Base-by-base conservation (phyloP, 495 filamentous ascomycete species). In the Xylaria bambusicola region DNA sequence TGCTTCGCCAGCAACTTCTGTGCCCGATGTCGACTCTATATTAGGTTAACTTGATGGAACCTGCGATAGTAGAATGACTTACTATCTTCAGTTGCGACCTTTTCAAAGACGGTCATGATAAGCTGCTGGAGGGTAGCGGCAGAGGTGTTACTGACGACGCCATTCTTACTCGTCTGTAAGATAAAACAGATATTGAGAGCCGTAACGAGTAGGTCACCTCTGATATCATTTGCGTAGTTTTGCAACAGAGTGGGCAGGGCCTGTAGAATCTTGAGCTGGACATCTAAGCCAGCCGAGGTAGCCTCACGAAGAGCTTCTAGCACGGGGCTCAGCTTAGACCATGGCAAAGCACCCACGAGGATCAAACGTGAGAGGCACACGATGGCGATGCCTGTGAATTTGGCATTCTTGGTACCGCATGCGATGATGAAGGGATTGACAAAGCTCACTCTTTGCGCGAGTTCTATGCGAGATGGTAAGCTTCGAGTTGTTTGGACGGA, bases 201-300 rank as follows among this genome's bases (percentile, higher is more conserved):
- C 24, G 82, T 89, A 31, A 87, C 88, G 36, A 98, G 80, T 15
- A 97, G 80, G 50, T 93, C 88, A 2, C 89, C 91, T 51, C 86
- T 85, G 26, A 98, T 73, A 42, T 93, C 88, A 56, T 83, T 82
- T 0, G 90, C 86, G 75, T 97, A 98, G 70, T 94, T 94, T 62
- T 97, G 92, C 7, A 97, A 75, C 36, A 98, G 68, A 1, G 92
- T 88, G n/a, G 95, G 94, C 29, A 98, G 76, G 0, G 92, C 90
- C 70, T 98, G 94, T 17, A 98, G 78, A 27, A 98, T 95, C 74
- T 97, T 98, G 50, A 98, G 83, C 66, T 98, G 94, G 2, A 97
- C 88, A 71, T 98, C 95, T 48, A 95, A 82, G 31, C 88, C 92
- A 81, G 73, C 65, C 23, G 65, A 73, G 3, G 89, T 88, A 50